A percentile compares a stretch with the other conserved stretches of the same genome.
Conservation (phyloP, 2,329 filamentous ascomycete species). For the Periconia macrospinosa region DNA sequence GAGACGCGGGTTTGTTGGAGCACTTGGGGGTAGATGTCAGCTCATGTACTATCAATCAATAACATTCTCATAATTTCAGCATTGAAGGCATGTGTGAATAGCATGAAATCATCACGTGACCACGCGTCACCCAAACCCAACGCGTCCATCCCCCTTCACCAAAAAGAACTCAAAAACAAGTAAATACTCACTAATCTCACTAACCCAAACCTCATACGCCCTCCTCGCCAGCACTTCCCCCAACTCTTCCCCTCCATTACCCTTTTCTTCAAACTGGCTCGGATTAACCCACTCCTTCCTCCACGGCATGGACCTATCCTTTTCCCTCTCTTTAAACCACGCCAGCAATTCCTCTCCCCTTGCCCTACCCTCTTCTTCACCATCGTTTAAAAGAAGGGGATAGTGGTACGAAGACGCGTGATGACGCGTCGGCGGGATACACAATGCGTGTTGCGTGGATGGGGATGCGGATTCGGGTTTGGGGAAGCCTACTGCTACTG, state of each 20-base stretch:
- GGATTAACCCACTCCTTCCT: slow-evolving; percentile 61
- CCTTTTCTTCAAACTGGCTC: slow-evolving; percentile 19
- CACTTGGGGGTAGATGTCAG: slow-evolving; percentile 40
- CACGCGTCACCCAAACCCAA: too few relatives aligned
- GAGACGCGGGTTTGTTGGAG: slow-evolving; percentile 67
- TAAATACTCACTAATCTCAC: slow-evolving; percentile 56
- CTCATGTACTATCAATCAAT: too few relatives aligned
- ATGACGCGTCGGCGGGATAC: slow-evolving; percentile 26
- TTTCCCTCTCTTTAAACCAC: slow-evolving; percentile 37
- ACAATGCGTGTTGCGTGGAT: slow-evolving; percentile 7
- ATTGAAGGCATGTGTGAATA: too few relatives aligned
- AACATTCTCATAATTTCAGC: too few relatives aligned
- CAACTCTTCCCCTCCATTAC: slow-evolving; percentile 41
- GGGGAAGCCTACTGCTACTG: slow-evolving; percentile 13
- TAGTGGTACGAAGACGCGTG: slow-evolving; percentile 35
- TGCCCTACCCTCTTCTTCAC: slow-evolving; percentile 2
- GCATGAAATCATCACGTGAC: slow-evolving; percentile 18
- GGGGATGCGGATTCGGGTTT: slow-evolving; percentile 13
- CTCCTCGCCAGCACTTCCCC: slow-evolving; percentile 51
- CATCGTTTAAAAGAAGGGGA: slow-evolving; percentile 27
- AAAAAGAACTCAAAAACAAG: not conserved
- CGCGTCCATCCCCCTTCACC: too few relatives aligned
- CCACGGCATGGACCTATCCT: slow-evolving; percentile 42
- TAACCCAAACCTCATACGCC: slow-evolving; percentile 69
- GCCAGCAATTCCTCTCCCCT: slow-evolving; percentile 23